These are phyloP conservation scores for Helianthus tuberosus DNA, from an alignment of 129 eudicot genomes.

Conservation along the genomic window DNA sequence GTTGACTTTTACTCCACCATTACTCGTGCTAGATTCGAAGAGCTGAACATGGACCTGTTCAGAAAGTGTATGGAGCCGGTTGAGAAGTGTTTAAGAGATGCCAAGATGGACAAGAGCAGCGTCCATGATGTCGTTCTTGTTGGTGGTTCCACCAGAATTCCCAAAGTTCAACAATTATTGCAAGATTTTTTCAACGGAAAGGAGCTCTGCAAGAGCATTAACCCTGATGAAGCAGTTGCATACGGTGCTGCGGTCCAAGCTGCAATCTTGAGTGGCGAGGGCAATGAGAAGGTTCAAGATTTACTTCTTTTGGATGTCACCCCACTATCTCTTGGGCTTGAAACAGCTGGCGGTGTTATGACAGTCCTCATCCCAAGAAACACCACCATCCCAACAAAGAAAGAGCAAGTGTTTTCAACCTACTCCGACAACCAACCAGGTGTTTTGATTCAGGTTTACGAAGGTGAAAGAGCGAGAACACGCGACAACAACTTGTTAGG, in stretches of 20 bases:
- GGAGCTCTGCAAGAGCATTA: conserved; percentile 39
- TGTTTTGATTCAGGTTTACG: conserved; percentile 35
- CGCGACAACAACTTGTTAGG: conserved; percentile 30
- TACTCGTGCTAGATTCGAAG: conserved; percentile 11
- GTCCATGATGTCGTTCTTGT: conserved; percentile 39
- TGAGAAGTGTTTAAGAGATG: conserved; percentile 35
- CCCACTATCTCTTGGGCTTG: conserved; percentile 31
- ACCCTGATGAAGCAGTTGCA: conserved; percentile 38
- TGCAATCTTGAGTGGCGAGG: conserved; percentile 31
- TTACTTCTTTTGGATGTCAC: conserved; percentile 38
- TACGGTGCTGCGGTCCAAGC: conserved; percentile 45
- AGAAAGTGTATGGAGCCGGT: conserved; percentile 34
- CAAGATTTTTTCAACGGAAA: conserved; percentile 40
- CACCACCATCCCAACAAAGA: conserved; percentile 40
- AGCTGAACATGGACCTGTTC: conserved; percentile 29
- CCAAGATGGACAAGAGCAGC: conserved; percentile 31
- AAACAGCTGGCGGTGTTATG: conserved; percentile 39
- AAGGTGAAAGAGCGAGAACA: conserved; percentile 37
- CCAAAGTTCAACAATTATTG: conserved; percentile 31
- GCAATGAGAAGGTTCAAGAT: conserved; percentile 37
- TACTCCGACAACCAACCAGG: conserved; percentile 38
- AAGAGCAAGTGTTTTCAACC: conserved; percentile 33
- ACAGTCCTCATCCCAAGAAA: conserved; percentile 35
- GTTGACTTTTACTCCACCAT: conserved; percentile 36
- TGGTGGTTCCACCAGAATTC: conserved; percentile 39